Evolutionary conservation across 139 green algal species (phyloP).

Genomic region (Spirogloea muscicola): DNA sequence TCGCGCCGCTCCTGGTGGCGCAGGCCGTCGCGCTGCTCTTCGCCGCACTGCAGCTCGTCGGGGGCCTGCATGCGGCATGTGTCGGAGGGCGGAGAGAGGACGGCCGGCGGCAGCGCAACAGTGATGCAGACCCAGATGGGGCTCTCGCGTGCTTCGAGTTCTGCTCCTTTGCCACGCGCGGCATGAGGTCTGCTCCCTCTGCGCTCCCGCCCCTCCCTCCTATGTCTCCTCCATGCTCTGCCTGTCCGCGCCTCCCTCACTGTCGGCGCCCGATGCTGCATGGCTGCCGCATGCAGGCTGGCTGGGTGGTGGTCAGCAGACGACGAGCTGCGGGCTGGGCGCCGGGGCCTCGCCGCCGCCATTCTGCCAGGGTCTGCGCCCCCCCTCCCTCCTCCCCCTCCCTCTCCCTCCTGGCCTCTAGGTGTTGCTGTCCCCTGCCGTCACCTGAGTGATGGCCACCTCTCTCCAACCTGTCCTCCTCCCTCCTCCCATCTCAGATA

Average conservation of each 20-base stretch:
- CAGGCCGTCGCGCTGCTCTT: slow-evolving; percentile 17
- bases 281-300: slow-evolving; percentile 6
- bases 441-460: neutral
- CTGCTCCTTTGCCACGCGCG: slow-evolving; percentile 14
- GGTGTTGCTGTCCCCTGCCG: neutral
- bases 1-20: neutral
- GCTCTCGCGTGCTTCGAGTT: too few species aligned
- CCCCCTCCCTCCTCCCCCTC: too few species aligned
- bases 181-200: slow-evolving; percentile 2
- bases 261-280: neutral
- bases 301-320: slow-evolving; percentile 19
- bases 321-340: slow-evolving; percentile 1
- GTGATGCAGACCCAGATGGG: too few species aligned
- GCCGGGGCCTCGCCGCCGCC: neutral
- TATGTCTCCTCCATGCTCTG: neutral
- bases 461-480: neutral
- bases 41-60: slow-evolving; percentile 7
- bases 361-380: neutral
- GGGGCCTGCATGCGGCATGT: too few species aligned
- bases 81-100: too few species aligned
- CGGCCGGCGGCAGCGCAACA: too few species aligned
- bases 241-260: neutral
- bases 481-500: neutral
- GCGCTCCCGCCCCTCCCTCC: neutral
- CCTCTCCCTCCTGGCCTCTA: neutral